A percentile compares a stretch with the other conserved stretches of the same genome.
These are phyloP conservation scores for Acer negundo DNA, from an alignment of 345 rosid species.

Conservation along the genomic window DNA sequence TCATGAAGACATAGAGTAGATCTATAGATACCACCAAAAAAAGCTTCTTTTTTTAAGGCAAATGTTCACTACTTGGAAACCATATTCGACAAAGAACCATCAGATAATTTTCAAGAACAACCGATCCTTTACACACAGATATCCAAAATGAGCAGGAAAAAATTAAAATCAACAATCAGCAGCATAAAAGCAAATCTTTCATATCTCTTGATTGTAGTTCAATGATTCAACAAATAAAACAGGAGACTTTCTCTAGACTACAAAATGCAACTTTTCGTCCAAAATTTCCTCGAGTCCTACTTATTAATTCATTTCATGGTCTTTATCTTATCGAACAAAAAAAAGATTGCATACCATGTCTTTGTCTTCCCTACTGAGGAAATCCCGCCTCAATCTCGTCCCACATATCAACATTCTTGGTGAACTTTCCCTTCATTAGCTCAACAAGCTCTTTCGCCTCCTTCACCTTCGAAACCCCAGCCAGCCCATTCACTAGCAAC, in stretches of 20 bases:
- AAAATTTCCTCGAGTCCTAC: not conserved
- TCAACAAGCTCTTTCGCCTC: constrained; percentile 63
- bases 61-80: not conserved
- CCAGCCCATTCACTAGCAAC: constrained; percentile 67
- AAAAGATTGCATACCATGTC: not conserved
- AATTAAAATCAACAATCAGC: not conserved
- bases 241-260: not conserved
- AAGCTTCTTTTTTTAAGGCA: not conserved
- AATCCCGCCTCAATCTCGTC: constrained; percentile 76
- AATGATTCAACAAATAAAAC: not conserved
- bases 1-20: not conserved
- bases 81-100: not conserved
- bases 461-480: constrained; percentile 43
- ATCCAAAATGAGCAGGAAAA: not conserved
- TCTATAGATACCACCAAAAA: not conserved
- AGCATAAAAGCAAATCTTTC: not conserved
- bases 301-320: not conserved
- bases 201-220: not conserved
- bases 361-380: constrained; percentile 39
- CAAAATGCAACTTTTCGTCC: constrained; percentile 1
- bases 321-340: not conserved
- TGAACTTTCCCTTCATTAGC: constrained; percentile 58
- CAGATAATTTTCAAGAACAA: not conserved
- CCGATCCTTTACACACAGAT: not conserved
- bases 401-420: constrained; percentile 59